Base-by-base conservation (phyloP, 208 protist species). In the Trypanosoma melophagium region DNA sequence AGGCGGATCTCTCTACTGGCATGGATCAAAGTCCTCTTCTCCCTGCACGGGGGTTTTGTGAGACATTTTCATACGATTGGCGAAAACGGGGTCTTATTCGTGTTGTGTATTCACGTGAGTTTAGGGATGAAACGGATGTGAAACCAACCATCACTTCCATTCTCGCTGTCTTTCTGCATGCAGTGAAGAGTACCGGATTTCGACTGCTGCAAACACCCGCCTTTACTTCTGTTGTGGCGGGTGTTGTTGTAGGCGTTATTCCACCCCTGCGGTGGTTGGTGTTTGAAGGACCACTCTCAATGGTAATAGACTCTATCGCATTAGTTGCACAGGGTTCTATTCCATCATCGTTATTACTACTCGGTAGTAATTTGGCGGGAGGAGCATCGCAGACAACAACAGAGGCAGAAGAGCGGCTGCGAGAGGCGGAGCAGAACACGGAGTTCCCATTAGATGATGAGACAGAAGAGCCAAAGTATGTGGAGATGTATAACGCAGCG, bases 361-460 rank as follows among this genome's bases (percentile, higher is more conserved):
- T 95, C 42, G 89, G 86, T 19, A 62, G 80, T 3, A 90, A 89
- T 67, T 75, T 95, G 1, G 72, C 76, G 24, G 79, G 77, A 24
- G 77, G 78, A 10, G n/a, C 61, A 49, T 38, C 24, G 16, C 4
- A 38, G 44, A 31, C 41, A 56, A 42, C 5, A 47, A 19, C 2
- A 56, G 40, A 4, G 51, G 55, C 22, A 19, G 19, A 60, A 35
- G 64, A 68, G 41, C 80, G 75, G 40, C 56, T 84, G 65, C 84
- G 83, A 8, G 74, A 93, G 58, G 75, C 80, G 25, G 84, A 84
- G 74, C 84, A 88, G 55, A 93, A 90, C 76, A 93, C 87, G 7
- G 76, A 81, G 21, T 72, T 84, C 57, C 66, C 79, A 10, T 41
- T 76, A 0, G 50, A 66, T 57, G 62, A 81, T 28, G 47, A 54